phyloP scores from a whole-genome alignment of 228 moss, liverwort and hornwort species.

The Sphagnum magellanicum region DNA sequence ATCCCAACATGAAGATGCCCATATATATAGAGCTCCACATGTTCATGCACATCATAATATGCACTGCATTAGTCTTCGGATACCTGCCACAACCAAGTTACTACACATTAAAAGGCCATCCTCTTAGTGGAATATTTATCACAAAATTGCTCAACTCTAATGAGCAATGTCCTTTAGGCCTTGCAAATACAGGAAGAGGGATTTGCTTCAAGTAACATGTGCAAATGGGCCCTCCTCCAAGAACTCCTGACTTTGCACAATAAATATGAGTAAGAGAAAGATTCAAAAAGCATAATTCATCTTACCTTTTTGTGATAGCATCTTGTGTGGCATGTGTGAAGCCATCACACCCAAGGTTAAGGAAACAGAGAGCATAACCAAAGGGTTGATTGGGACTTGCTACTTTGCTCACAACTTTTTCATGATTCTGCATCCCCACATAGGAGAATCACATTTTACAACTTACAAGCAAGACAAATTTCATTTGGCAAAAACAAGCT shows the following conservation, averaged over 20 bases:
- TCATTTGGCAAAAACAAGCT: too few species aligned
- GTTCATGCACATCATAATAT: slow-evolving; percentile 97
- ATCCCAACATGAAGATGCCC: slow-evolving; percentile 68
- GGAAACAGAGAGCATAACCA: slow-evolving; percentile 78
- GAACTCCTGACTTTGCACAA: too few species aligned
- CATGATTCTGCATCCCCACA: slow-evolving; percentile 57
- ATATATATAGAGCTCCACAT: slow-evolving; percentile 93
- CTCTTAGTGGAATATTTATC: neutral
- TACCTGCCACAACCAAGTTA: slow-evolving; percentile 44
- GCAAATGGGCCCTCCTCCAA: too few species aligned
- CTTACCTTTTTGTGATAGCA: slow-evolving; percentile 71
- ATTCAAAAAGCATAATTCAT: too few species aligned
- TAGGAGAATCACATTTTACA: too few species aligned
- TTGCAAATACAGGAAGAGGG: too few species aligned
- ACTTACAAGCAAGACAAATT: too few species aligned
- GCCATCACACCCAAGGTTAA: slow-evolving; percentile 85
- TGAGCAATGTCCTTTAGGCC: too few species aligned
- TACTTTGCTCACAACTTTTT: slow-evolving; percentile 54
- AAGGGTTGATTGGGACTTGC: slow-evolving; percentile 76
- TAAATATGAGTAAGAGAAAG: too few species aligned
- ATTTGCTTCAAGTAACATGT: too few species aligned
- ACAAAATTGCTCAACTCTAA: too few species aligned
- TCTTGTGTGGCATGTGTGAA: slow-evolving; percentile 96
- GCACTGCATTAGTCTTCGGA: slow-evolving; percentile 86
- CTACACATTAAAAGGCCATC: neutral